These are phyloP conservation scores for Hirschioporus abietinus DNA, from an alignment of 768 basidiomycete species.

Conservation along the genomic window DNA sequence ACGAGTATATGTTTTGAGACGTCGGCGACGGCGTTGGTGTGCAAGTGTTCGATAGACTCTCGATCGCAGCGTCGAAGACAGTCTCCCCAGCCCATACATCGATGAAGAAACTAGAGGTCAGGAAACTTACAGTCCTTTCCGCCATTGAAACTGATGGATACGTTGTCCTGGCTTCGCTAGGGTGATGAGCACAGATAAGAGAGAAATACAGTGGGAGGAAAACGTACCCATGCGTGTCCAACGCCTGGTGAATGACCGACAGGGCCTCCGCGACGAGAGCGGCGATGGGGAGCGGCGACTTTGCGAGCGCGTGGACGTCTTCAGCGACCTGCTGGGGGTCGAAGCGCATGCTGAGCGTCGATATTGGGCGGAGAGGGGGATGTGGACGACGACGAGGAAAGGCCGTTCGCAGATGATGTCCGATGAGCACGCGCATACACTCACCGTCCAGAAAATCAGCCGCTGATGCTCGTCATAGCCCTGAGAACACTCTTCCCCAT, in stretches of 20 bases:
- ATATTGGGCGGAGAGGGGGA: background rate
- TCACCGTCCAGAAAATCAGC: background rate
- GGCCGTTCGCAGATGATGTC: background rate
- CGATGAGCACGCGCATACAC: background rate
- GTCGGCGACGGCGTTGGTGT: too few relatives aligned
- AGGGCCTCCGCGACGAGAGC: conserved; percentile 71
- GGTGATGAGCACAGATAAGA: conserved; percentile 2
- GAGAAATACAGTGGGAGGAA: conserved; percentile 3
- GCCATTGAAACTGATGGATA: conserved; percentile 95
- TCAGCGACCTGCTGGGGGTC: conserved; percentile 37
- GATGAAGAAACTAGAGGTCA: conserved; percentile 5
- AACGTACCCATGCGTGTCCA: conserved; percentile 80
- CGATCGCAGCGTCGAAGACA: too few relatives aligned
- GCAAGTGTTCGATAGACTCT: too few relatives aligned
- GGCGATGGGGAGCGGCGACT: conserved; percentile 48
- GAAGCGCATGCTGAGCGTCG: background rate
- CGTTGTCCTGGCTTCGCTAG: conserved; percentile 47
- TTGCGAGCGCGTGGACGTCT: conserved; percentile 59
- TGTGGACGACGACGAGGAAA: background rate
- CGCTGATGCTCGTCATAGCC: background rate
- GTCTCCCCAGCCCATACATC: background rate
- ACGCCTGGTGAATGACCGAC: conserved; percentile 69
- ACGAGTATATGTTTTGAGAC: too few relatives aligned
- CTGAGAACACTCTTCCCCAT: background rate
- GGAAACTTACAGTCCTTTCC: conserved; percentile 87